Percentiles rank a stretch among this genome's conserved stretches.
Conservation (phyloP, 352 stramenopile species). For the Globisporangium spinosum region DNA sequence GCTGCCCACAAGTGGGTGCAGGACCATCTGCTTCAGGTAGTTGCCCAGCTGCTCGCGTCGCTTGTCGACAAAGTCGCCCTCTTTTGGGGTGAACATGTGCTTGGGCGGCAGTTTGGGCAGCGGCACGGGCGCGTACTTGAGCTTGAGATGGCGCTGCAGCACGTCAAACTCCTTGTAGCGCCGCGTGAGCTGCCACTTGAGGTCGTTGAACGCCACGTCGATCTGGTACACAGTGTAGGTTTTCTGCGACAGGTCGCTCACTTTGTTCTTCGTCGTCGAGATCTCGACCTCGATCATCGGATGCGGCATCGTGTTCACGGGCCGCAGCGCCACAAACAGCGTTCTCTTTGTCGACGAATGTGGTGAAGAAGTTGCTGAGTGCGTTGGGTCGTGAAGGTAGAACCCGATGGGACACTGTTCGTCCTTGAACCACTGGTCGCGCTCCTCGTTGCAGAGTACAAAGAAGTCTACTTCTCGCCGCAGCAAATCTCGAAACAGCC, state of each 20-base stretch:
- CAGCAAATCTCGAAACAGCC: constrained; percentile 27
- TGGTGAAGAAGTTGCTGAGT: neutral
- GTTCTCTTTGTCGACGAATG: constrained; percentile 17
- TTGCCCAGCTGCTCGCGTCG: constrained; percentile 61
- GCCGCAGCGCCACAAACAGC: constrained; percentile 31
- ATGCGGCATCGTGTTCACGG: constrained; percentile 55
- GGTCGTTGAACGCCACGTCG: constrained; percentile 63
- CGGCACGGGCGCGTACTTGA: constrained; percentile 33
- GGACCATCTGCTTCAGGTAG: constrained; percentile 56
- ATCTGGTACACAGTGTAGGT: constrained; percentile 71
- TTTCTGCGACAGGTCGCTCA: constrained; percentile 74
- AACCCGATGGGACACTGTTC: constrained; percentile 41
- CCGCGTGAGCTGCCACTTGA: constrained; percentile 61
- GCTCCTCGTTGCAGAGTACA: constrained; percentile 34
- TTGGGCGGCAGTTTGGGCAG: constrained; percentile 58
- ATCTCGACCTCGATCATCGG: constrained; percentile 61
- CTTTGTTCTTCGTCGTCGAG: constrained; percentile 61
- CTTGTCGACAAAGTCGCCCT: constrained; percentile 59
- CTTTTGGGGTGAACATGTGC: constrained; percentile 58
- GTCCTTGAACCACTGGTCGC: constrained; percentile 50
- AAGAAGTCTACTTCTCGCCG: constrained; percentile 45
- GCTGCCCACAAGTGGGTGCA: constrained; percentile 38
- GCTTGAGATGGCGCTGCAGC: constrained; percentile 30
- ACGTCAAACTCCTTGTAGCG: constrained; percentile 69
- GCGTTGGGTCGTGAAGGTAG: constrained; percentile 30